Evolutionary conservation across 2,329 filamentous ascomycete genomes (phyloP).

Genomic region (Cladophialophora immunda): DNA sequence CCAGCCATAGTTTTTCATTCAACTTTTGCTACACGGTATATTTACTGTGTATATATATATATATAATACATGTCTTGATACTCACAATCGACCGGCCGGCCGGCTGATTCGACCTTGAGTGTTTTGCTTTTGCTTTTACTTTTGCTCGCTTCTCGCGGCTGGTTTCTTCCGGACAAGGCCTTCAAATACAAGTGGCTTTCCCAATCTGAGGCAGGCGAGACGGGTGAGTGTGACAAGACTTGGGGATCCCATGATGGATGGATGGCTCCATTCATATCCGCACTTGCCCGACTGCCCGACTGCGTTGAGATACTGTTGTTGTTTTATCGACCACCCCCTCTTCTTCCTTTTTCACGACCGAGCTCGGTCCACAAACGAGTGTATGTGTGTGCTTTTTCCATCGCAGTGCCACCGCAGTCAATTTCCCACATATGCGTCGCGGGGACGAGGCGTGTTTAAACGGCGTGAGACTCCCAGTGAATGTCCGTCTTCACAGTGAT

Average conservation of each 20-base stretch:
- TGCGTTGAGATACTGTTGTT: constrained; percentile 17
- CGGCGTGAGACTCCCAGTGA: constrained; percentile 20
- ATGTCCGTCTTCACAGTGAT: constrained; percentile 15
- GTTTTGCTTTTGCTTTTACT: constrained; percentile 21
- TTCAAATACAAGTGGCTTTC: constrained; percentile 11
- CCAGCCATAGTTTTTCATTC: constrained; percentile 11
- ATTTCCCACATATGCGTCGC: constrained; percentile 14
- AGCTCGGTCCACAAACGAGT: constrained; percentile 17
- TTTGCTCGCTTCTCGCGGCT: constrained; percentile 14
- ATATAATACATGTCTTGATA: constrained; percentile 14
- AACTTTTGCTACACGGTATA: constrained; percentile 14
- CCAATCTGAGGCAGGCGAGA: constrained; percentile 15
- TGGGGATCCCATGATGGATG: constrained; percentile 15
- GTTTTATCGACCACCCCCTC: constrained; percentile 17
- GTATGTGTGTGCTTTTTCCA: constrained; percentile 17
- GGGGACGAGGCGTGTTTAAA: constrained; percentile 11
- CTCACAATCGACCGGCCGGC: constrained; percentile 7
- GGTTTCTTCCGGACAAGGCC: constrained; percentile 15
- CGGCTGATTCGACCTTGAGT: constrained; percentile 18
- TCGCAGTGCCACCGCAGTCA: constrained; percentile 17
- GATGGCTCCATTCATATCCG: constrained; percentile 15
- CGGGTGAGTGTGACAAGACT: constrained; percentile 17
- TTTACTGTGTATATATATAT: constrained; percentile 8
- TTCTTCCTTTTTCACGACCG: constrained; percentile 20
- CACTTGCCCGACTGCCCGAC: constrained; percentile 16